phyloP scores from a whole-genome alignment of 768 basidiomycete species.

The Leccinum subgranulosum region DNA sequence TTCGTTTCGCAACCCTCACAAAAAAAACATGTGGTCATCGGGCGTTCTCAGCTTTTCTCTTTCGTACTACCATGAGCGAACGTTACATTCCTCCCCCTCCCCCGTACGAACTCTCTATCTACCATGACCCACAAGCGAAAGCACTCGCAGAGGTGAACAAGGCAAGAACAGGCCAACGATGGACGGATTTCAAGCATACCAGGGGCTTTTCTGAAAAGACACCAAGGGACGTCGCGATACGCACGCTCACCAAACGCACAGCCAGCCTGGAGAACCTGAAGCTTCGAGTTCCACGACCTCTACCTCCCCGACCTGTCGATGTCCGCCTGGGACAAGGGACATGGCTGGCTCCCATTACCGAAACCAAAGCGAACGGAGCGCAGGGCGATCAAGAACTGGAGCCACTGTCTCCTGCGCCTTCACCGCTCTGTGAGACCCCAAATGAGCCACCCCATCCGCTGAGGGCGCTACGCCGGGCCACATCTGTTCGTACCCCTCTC shows the following conservation, averaged over 20 bases:
- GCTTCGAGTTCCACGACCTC: constrained; percentile 21
- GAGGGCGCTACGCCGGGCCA: constrained; percentile 12
- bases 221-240: not conserved
- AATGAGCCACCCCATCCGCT: constrained; percentile 37
- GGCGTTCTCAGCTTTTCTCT: constrained; percentile 7
- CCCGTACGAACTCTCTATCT: constrained; percentile 38
- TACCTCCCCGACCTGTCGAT: constrained; percentile 21
- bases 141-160: constrained; percentile 19
- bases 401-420: constrained; percentile 27
- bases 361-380: constrained; percentile 2
- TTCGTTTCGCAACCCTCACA: not conserved
- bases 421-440: constrained; percentile 31
- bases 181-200: constrained; percentile 13
- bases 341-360: not conserved
- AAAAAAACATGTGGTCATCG: constrained; percentile 7
- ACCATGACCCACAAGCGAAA: constrained; percentile 44
- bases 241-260: constrained; percentile 4
- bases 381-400: constrained; percentile 1
- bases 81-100: constrained; percentile 36
- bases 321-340: not conserved
- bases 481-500: constrained; percentile 21
- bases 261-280: not conserved
- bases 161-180: constrained; percentile 8
- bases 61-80: constrained; percentile 20
- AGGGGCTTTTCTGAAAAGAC: constrained; percentile 5